These are phyloP conservation scores for Pestalotiopsis sp. DNA, from an alignment of 2,329 filamentous ascomycete species.

Conservation along the genomic window DNA sequence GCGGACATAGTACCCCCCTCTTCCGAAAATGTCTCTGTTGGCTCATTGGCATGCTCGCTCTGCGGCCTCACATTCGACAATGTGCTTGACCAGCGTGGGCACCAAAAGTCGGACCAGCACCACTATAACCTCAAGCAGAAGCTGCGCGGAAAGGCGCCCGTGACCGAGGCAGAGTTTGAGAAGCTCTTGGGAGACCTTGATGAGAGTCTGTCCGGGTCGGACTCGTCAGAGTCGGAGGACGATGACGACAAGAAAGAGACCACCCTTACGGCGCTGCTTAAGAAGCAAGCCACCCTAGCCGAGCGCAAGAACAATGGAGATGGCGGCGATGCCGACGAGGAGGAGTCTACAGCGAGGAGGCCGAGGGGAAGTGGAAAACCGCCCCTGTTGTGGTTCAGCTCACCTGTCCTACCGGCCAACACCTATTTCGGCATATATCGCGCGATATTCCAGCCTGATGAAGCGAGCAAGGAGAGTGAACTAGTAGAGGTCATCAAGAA, in stretches of 20 bases:
- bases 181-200: conserved; percentile 82
- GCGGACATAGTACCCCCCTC: conserved; percentile 24
- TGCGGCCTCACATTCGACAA: conserved; percentile 72
- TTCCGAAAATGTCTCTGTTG: conserved; percentile 44
- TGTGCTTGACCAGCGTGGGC: conserved; percentile 78
- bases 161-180: conserved; percentile 83
- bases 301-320: conserved; percentile 49
- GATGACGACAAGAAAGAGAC: conserved; percentile 66
- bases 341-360: conserved; percentile 44
- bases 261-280: conserved; percentile 74
- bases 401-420: conserved; percentile 71
- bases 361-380: conserved; percentile 63
- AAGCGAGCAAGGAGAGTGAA: conserved; percentile 63
- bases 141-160: conserved; percentile 68
- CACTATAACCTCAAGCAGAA: conserved; percentile 94
- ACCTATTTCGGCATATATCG: conserved; percentile 84
- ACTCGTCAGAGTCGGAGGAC: conserved; percentile 70
- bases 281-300: conserved; percentile 76
- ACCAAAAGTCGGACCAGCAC: conserved; percentile 88
- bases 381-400: conserved; percentile 84
- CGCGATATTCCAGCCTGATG: conserved; percentile 72
- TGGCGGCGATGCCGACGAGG: conserved; percentile 48
- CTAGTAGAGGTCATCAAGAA: conserved; percentile 68
- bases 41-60: conserved; percentile 76
- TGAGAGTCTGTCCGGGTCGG: conserved; percentile 89